A percentile compares a stretch with the other conserved stretches of the same genome.
phyloP scores from a whole-genome alignment of 2,329 filamentous ascomycete genomes.

The Nannizziopsis barbatae region DNA sequence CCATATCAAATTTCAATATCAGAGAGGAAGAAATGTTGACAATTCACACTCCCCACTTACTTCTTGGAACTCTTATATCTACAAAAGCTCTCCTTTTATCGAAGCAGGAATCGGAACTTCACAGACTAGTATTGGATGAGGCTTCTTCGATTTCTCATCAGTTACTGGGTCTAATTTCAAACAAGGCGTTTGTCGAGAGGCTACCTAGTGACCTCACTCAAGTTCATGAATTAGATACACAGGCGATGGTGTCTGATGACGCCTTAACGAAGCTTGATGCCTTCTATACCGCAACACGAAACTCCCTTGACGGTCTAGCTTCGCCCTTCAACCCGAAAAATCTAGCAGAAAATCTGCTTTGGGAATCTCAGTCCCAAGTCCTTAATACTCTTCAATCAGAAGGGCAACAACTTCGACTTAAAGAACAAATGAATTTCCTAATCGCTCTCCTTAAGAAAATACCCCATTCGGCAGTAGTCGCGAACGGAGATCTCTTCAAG shows the following conservation, averaged over 20 bases:
- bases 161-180: slow-evolving; percentile 54
- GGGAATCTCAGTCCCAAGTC: slow-evolving; percentile 42
- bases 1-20: slow-evolving; percentile 80
- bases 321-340: slow-evolving; percentile 49
- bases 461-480: slow-evolving; percentile 27
- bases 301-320: slow-evolving; percentile 52
- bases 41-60: slow-evolving; percentile 66
- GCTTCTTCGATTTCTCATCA: slow-evolving; percentile 40
- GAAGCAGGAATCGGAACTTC: slow-evolving; percentile 9
- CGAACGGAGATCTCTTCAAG: slow-evolving; percentile 27
- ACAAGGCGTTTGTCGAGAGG: slow-evolving; percentile 44
- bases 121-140: slow-evolving; percentile 24
- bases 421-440: slow-evolving; percentile 49
- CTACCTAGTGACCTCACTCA: neutral
- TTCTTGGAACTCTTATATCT: slow-evolving; percentile 50
- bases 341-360: slow-evolving; percentile 52
- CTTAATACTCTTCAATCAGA: slow-evolving; percentile 24
- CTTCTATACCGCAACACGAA: slow-evolving; percentile 62
- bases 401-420: slow-evolving; percentile 36
- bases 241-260: slow-evolving; percentile 24
- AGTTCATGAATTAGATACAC: neutral
- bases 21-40: slow-evolving; percentile 92
- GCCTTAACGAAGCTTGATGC: slow-evolving; percentile 50
- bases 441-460: slow-evolving; percentile 38
- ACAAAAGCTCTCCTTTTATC: slow-evolving; percentile 29